Percentiles rank a stretch among this genome's conserved stretches.
phyloP scores from a whole-genome alignment of 305 asterid species.

The Solanum hybrid region DNA sequence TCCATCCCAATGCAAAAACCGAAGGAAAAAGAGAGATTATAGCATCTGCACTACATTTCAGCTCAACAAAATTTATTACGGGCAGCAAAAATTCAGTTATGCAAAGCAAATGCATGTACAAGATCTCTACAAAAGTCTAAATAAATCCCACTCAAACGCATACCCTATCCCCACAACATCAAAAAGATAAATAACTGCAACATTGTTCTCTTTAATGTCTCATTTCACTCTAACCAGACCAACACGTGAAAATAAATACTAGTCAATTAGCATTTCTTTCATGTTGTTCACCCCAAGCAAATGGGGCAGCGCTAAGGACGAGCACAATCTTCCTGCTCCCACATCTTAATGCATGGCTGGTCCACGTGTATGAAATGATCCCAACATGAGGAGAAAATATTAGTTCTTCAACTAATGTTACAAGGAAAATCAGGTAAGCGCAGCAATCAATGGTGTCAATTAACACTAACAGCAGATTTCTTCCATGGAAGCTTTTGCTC shows the following conservation, averaged over 20 bases:
- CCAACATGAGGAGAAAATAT: neutral
- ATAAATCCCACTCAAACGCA: neutral
- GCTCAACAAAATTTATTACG: neutral
- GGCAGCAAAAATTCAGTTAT: neutral
- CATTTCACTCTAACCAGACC: neutral
- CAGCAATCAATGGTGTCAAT: neutral
- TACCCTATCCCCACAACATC: neutral
- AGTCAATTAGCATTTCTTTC: neutral
- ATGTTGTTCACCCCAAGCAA: neutral
- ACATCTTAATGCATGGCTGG: neutral
- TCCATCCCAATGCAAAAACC: neutral
- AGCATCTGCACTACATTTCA: neutral
- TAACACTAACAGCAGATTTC: neutral
- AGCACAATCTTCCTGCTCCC: neutral
- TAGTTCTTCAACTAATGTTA: neutral
- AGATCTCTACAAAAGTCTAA: neutral
- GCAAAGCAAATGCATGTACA: conserved; percentile 5
- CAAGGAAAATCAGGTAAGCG: neutral
- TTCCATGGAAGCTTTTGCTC: conserved; percentile 1
- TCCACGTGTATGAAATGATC: neutral
- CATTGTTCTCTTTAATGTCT: neutral
- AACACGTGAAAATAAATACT: neutral
- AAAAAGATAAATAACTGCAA: neutral
- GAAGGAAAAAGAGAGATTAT: no score
- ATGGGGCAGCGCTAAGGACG: neutral